Conservation (phyloP, 306 rosid species). For the Prunus armeniaca region DNA sequence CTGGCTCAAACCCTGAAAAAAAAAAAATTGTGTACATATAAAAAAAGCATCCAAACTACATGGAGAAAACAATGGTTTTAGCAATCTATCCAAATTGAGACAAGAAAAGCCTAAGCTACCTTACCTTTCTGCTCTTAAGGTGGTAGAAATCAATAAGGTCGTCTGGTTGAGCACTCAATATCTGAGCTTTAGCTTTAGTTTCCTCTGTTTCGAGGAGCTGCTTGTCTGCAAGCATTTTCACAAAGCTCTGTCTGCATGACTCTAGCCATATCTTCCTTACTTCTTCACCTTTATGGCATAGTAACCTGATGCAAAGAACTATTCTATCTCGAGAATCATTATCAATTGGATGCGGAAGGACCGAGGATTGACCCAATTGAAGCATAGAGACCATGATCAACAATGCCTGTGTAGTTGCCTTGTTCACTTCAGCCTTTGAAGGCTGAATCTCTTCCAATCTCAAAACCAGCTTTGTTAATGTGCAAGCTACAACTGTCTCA, state of each 20-base stretch:
- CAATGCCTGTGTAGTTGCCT: conserved; percentile 56
- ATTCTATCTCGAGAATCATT: conserved; percentile 84
- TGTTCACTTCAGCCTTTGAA: conserved; percentile 80
- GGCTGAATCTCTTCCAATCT: conserved; percentile 95
- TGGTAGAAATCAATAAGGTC: conserved; percentile 98
- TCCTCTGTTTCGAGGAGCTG: conserved; percentile 85
- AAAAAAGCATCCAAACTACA: background rate
- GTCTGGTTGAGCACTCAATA: conserved; percentile 90
- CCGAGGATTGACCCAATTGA: conserved; percentile 86
- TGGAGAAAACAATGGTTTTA: too few relatives aligned
- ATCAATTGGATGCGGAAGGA: conserved; percentile 90
- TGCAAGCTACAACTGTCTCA: conserved; percentile 84
- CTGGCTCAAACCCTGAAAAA: conserved; percentile 92
- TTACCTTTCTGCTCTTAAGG: conserved; percentile 97
- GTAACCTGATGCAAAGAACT: conserved; percentile 71
- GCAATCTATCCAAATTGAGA: background rate
- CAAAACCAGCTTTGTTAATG: conserved; percentile 79
- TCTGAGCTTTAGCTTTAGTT: conserved; percentile 81
- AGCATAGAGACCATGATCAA: conserved; percentile 82
- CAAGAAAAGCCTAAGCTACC: conserved; percentile 19
- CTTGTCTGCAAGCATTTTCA: conserved; percentile 93
- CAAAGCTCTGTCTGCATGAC: conserved; percentile 92
- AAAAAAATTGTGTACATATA: background rate
- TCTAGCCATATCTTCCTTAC: conserved; percentile 84
- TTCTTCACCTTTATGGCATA: conserved; percentile 74